Base-by-base conservation (phyloP, 257 asterid genomes). In the Solanum habrochaites region DNA sequence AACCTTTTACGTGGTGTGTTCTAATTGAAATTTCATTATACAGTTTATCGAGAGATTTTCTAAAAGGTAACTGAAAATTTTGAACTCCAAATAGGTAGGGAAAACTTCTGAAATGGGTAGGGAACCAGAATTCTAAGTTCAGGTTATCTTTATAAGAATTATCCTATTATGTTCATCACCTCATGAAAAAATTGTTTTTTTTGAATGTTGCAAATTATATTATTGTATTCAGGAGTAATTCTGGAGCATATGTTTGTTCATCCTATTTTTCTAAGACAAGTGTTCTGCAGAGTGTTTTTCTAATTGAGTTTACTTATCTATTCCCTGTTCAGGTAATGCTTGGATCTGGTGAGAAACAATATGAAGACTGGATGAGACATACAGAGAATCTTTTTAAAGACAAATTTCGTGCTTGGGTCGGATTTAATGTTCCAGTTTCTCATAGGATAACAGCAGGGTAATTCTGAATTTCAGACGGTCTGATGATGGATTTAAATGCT, bases 291-390 rank as follows among this genome's bases (percentile, higher is more conserved):
- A 11, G 3, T 47, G 84, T 80, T 16, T 27, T 47, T 27, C 10
- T 15, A 29, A 18, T 45, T 27, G 43, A 47, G 21, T 80, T 80
- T 80, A 8, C 45, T 80, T 45, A 47, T 81, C 70, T 45, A 78
- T 78, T 27, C 85, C 45, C 31, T 81, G 11, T 90, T 29, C 88
- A 97, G 99, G 92, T 95, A 86, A 97, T 97, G 99, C 99, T 97
- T 88, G 99, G 99, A 84, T 94, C 99, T 9, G 99, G 99, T 85
- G 99, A 96, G 93, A 94, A 91, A 90, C 99, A 97, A 85, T 96
- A 96, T 32, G 98, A 97, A 90, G 98, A 96, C 29, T 97, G 99
- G 99, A 97, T 97, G 99, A 94, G 98, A 90, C 93, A 91, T 67
- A 89, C 90, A 37, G 99, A 96, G 90, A 74, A 91, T 45, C 80